Base-by-base conservation (phyloP, 1,284 basidiomycete species). In the Neotropicomus parvogracilis region DNA sequence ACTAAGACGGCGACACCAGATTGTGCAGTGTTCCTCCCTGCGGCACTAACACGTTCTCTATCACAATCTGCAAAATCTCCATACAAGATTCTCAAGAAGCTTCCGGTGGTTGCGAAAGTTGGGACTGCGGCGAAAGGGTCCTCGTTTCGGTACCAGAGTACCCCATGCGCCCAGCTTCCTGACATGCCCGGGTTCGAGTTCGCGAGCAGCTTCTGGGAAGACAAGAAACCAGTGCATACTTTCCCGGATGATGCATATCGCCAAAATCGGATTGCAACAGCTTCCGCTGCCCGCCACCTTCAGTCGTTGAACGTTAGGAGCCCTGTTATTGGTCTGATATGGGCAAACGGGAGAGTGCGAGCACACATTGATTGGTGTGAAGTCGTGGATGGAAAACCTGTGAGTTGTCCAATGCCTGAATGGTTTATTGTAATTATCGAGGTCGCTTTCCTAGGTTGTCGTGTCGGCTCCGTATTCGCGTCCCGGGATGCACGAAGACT, bases 291-390 rank as follows among this genome's bases (percentile, higher is more conserved):
- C 3, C 70, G 79, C 1, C 80, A 81, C 55, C 62, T 80, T 21
- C 70, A 78, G 50, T 73, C 77, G 9, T 59, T 79, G 17, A 61
- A 66, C 37, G 63, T 81, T 12, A 49, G 60, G 4, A 70, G 71
- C 6, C 79, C 79, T 13, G 66, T 81, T 3, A 71, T 81, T 50
- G 80, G 79, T 3, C 60, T 81, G 10, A 69, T 80, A 7, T 81
- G 77, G 77, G 69, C 77, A 4, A 71, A 74, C 45, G 75, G 75
- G 9, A 71, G 59, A 12, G 79, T 81, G 16, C 66, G 74, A 29
- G 78, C 75, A 0, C 79, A 81, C 56, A 64, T 78, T 3, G 80
- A 81, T 57, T 81, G 79, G 79, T 77, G 72, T 48, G 59, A 59
- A 21, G 56, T 66, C 14, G 62, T 66, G 33, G 58, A 67, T 17